phyloP scores from a whole-genome alignment of 2,329 filamentous ascomycete species.

The Xylariaceae sp. region DNA sequence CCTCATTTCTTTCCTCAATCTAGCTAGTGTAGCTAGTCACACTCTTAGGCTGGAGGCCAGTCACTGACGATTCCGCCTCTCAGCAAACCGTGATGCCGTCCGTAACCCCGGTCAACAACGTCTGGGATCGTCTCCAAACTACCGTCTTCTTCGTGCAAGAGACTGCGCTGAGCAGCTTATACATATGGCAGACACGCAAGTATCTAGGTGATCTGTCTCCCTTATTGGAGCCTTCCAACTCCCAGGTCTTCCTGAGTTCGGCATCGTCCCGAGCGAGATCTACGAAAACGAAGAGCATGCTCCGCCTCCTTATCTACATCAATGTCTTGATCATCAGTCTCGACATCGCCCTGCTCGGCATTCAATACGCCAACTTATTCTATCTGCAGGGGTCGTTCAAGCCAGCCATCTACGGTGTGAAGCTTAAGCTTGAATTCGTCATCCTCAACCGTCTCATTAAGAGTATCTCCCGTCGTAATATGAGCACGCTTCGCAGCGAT shows the following conservation, averaged over 20 bases:
- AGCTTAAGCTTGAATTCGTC: constrained; percentile 33
- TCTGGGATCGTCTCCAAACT: constrained; percentile 31
- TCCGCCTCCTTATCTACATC: constrained; percentile 33
- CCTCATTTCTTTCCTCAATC: background rate
- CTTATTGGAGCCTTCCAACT: constrained; percentile 4
- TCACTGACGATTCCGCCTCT: constrained; percentile 1
- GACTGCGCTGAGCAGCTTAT: constrained; percentile 26
- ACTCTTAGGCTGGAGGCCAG: too few relatives aligned
- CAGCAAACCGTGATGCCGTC: constrained; percentile 27
- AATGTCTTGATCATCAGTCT: constrained; percentile 37
- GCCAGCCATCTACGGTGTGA: constrained; percentile 32
- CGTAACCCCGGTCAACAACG: constrained; percentile 21
- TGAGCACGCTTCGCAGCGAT: constrained; percentile 13
- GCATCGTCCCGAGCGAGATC: constrained; percentile 10
- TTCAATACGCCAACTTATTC: constrained; percentile 35
- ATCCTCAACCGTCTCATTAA: constrained; percentile 32
- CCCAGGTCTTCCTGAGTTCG: constrained; percentile 6
- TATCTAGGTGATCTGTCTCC: constrained; percentile 18
- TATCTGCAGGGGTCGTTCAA: constrained; percentile 34
- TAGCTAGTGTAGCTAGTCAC: background rate
- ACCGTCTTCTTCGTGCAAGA: constrained; percentile 33
- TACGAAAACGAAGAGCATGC: constrained; percentile 18
- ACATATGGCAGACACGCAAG: constrained; percentile 29
- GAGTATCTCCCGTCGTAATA: constrained; percentile 17
- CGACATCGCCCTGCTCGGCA: constrained; percentile 34